phyloP scores from a whole-genome alignment of 208 protist species.

The Leishmania lainsoni region DNA sequence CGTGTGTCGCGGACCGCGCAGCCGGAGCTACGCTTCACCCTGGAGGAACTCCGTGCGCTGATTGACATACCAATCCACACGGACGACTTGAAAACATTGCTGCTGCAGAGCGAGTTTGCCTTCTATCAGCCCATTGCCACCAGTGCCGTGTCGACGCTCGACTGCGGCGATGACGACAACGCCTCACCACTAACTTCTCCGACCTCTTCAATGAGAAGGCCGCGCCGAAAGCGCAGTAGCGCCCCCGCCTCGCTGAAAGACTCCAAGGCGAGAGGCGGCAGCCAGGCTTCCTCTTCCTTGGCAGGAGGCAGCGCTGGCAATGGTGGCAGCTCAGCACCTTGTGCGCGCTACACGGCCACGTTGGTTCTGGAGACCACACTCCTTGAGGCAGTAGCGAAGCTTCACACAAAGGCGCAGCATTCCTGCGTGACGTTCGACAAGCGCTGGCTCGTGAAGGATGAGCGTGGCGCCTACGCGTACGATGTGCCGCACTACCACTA shows the following conservation, averaged over 20 bases:
- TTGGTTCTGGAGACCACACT: slow-evolving; percentile 19
- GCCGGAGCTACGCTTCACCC: slow-evolving; percentile 9
- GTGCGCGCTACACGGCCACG: slow-evolving; percentile 16
- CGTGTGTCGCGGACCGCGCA: slow-evolving; percentile 8
- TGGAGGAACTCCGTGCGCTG: slow-evolving; percentile 29
- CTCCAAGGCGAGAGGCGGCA: neutral
- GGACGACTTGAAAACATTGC: slow-evolving; percentile 39
- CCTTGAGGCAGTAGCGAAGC: slow-evolving; percentile 17
- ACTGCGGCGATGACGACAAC: neutral
- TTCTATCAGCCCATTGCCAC: slow-evolving; percentile 22
- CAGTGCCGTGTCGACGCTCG: neutral
- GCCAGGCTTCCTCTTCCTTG: neutral
- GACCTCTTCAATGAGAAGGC: neutral
- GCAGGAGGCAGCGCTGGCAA: neutral
- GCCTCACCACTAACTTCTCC: slow-evolving; percentile 1
- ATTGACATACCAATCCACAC: slow-evolving; percentile 40
- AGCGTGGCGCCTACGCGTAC: slow-evolving; percentile 25
- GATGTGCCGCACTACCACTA: slow-evolving; percentile 26
- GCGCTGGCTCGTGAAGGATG: slow-evolving; percentile 23
- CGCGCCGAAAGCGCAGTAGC: neutral
- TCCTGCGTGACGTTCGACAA: slow-evolving; percentile 17
- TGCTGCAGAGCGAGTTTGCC: slow-evolving; percentile 35
- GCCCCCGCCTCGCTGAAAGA: neutral
- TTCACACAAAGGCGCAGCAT: neutral
- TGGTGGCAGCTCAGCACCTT: neutral